Percentiles rank a stretch among this genome's conserved stretches.
Evolutionary conservation across 2,329 filamentous ascomycete genomes (phyloP).

Genomic region (Aspergillus spinulosporus): DNA sequence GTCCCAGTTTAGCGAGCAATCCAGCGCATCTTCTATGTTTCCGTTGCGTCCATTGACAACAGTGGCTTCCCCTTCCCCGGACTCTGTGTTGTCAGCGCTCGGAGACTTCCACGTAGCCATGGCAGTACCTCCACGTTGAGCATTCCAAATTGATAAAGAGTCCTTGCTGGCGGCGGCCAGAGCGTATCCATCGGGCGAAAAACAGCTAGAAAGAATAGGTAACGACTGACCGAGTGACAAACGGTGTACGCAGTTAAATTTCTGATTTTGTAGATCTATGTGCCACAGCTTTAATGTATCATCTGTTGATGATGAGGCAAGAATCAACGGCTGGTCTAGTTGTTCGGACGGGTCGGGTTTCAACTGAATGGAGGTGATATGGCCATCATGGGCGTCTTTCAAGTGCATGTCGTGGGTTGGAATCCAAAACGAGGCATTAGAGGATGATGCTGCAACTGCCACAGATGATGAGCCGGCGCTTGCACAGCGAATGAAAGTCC

Average conservation of each 20-base stretch:
- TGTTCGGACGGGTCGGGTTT: constrained; percentile 30
- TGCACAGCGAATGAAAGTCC: constrained; percentile 45
- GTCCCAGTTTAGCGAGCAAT: constrained; percentile 54
- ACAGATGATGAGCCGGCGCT: constrained; percentile 32
- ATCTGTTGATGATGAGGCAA: constrained; percentile 49
- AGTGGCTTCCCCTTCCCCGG: constrained; percentile 34
- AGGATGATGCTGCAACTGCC: constrained; percentile 42
- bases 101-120: constrained; percentile 44
- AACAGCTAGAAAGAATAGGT: constrained; percentile 45
- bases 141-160: constrained; percentile 49
- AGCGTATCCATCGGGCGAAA: constrained; percentile 51
- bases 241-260: constrained; percentile 39
- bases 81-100: constrained; percentile 32
- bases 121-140: constrained; percentile 45
- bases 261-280: constrained; percentile 39
- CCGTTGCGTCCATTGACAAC: constrained; percentile 41
- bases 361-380: constrained; percentile 47
- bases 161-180: constrained; percentile 48
- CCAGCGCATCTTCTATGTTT: constrained; percentile 26
- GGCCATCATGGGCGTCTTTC: constrained; percentile 42
- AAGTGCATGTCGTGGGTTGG: constrained; percentile 46
- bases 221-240: constrained; percentile 37
- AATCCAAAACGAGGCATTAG: constrained; percentile 44
- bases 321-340: constrained; percentile 30
- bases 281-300: constrained; percentile 49